Conservation (phyloP, 2,329 filamentous ascomycete species). For the Colletotrichum navitas region DNA sequence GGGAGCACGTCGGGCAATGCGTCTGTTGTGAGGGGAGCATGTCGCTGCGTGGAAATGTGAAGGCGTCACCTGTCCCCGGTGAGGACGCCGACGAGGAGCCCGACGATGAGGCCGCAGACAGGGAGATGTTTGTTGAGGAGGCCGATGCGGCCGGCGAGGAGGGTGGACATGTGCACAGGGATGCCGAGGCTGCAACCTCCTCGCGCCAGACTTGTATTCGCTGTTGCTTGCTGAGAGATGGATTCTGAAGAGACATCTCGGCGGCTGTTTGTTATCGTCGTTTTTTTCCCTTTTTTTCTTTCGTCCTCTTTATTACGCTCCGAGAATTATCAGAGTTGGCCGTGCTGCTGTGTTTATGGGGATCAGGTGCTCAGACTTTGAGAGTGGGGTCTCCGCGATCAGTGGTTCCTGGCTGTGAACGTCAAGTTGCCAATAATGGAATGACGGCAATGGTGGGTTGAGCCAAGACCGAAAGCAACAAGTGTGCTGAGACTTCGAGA, state of each 20-base stretch:
- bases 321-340: background rate
- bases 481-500: slow-evolving; percentile 7
- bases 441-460: slow-evolving; percentile 11
- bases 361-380: background rate
- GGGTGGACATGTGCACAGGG: slow-evolving; percentile 51
- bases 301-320: background rate
- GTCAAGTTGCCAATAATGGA: slow-evolving; percentile 1
- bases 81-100: slow-evolving; percentile 42
- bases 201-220: slow-evolving; percentile 64
- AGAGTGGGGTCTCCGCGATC: background rate
- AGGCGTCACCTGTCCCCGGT: slow-evolving; percentile 32
- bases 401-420: background rate
- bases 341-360: background rate
- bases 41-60: slow-evolving; percentile 41
- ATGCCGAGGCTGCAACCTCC: slow-evolving; percentile 58
- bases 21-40: slow-evolving; percentile 34
- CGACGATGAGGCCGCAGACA: slow-evolving; percentile 44
- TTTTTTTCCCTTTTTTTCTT: background rate
- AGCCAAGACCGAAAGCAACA: slow-evolving; percentile 19
- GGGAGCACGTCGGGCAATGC: slow-evolving; percentile 37
- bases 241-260: slow-evolving; percentile 30
- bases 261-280: background rate
- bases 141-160: slow-evolving; percentile 49
- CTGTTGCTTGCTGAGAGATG: slow-evolving; percentile 30
- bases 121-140: slow-evolving; percentile 40